Evolutionary conservation across 2,329 filamentous ascomycete genomes (phyloP), one percentile per base, ranked within the genome.

Genomic region (Fusarium sp.): DNA sequence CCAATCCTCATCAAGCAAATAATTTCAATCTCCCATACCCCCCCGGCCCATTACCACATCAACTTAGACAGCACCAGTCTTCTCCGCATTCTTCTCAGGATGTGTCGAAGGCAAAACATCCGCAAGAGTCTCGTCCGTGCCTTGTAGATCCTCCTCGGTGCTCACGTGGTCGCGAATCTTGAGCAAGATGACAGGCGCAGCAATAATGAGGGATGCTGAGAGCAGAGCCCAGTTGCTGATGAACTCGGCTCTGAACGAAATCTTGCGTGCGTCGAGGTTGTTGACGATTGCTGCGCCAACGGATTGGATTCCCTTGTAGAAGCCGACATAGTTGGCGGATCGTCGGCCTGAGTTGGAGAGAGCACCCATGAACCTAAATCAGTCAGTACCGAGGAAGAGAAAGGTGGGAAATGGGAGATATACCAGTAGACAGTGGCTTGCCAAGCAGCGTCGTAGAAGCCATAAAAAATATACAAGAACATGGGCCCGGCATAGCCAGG

Each of bases 381-480:
- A 4, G 31, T 69, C 36, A 69, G 65, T n/a, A 45, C 21, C 13
- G 21, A 2, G 15, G 8, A 4, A 3, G 6, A 3, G 78, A 1
- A 17, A 10, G 4, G 9, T 1, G 33, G 80, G 82, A 3, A 80
- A 2, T 14, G 15, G 3, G 1, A 1, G 13, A 90, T 92, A 72
- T 86, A 92, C 93, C 93, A 97, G 82, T 98, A 97, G 45, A 93
- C 88, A 70, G 82, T 88, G 0, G 92, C 94, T 80, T 98, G 94
- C 89, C 92, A 97, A 50, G 88, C 85, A 38, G 93, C 92, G 73
- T 97, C 94, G 68, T 88, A 95, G 76, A 95, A 89, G 36, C 92
- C 92, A 73, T 95, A 96, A 76, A 93, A 93, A 70, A 96, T 91
- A 80, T 93, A 96, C 48, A 96, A 78, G 74, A 96, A 92, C 85